Evolutionary conservation across 441 rosid genomes (phyloP), one percentile per base, ranked within the genome.

Genomic region (Erodium chrysanthum): DNA sequence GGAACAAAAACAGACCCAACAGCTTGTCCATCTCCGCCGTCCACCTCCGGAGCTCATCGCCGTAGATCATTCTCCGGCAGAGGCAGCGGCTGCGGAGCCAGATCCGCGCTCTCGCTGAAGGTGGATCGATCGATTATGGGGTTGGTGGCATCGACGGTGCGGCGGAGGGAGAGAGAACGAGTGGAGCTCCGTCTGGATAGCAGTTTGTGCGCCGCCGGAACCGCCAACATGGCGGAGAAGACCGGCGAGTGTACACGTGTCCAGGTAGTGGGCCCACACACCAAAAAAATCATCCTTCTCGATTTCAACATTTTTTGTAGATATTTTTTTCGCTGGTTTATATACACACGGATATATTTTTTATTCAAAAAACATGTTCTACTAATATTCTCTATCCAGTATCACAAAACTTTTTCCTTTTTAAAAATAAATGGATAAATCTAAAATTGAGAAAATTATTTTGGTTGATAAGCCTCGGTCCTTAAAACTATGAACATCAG

Each of bases 61-160:
- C 54, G 54, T 48, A 48, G 17, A 7, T 18, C 17, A 5, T 17
- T 50, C 58, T 50, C 58, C 58, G 21, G 58, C 58, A 21, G 58
- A 50, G 21, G 58, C 20, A 50, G 21, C 58, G 58, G 58, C 58
- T 21, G 58, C 10, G 21, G 58, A 1, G 15, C 58, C 58, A 50
- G 58, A 50, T 50, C 21, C 58, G 58, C 58, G 58, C 90, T 85
- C 68, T 87, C 92, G 69, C 85, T 89, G 83, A 89, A 87, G 72
- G 40, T 63, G 21, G 90, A 72, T 33, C 77, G 85, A 78, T 89
- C 92, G 33, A 88, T 75, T 27, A 71, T 59, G 22, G 87, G 83
- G 50, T 77, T 27, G 9, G 74, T 65, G 70, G 74, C 54, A 52
- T 84, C 76, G 68, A 73, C 77, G 52, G 78, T 27, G 66, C 56